phyloP scores from a whole-genome alignment of 2,329 filamentous ascomycete species.

The Clarireedia paspali region DNA sequence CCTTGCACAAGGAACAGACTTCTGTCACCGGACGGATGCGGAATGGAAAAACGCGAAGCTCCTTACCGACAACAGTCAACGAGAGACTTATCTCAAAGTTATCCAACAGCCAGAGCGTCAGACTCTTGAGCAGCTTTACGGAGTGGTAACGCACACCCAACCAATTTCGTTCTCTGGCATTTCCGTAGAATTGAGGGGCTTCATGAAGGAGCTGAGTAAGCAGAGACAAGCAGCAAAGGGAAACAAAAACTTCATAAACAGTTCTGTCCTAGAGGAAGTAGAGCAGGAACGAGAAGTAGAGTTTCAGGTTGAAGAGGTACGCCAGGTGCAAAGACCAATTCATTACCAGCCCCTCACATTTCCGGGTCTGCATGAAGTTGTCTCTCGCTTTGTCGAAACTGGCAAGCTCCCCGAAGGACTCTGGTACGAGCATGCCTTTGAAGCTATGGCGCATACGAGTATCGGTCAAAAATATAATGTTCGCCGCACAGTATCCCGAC shows the following conservation, averaged over 20 bases:
- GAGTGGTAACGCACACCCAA: constrained; percentile 20
- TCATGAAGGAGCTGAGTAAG: constrained; percentile 29
- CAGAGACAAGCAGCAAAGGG: constrained; percentile 34
- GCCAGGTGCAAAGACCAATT: constrained; percentile 36
- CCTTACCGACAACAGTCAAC: constrained; percentile 33
- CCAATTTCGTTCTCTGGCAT: constrained; percentile 14
- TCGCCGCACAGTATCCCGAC: constrained; percentile 18
- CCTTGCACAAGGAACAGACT: constrained; percentile 52
- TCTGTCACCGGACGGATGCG: constrained; percentile 48
- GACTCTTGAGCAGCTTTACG: constrained; percentile 51
- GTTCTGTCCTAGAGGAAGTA: constrained; percentile 49
- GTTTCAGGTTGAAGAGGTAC: constrained; percentile 36
- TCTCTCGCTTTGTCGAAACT: constrained; percentile 38
- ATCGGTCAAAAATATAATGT: constrained; percentile 32
- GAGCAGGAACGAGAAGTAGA: constrained; percentile 40
- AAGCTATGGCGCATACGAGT: constrained; percentile 33
- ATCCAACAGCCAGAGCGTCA: constrained; percentile 48
- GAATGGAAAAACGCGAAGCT: constrained; percentile 30
- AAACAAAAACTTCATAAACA: constrained; percentile 36
- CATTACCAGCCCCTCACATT: constrained; percentile 34
- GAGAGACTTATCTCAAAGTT: constrained; percentile 34
- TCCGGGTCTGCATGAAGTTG: constrained; percentile 38
- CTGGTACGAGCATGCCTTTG: constrained; percentile 34
- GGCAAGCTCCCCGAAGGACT: constrained; percentile 35
- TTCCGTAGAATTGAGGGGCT: neutral